Conservation (phyloP, 768 basidiomycete species). For the Boletus insuetus region DNA sequence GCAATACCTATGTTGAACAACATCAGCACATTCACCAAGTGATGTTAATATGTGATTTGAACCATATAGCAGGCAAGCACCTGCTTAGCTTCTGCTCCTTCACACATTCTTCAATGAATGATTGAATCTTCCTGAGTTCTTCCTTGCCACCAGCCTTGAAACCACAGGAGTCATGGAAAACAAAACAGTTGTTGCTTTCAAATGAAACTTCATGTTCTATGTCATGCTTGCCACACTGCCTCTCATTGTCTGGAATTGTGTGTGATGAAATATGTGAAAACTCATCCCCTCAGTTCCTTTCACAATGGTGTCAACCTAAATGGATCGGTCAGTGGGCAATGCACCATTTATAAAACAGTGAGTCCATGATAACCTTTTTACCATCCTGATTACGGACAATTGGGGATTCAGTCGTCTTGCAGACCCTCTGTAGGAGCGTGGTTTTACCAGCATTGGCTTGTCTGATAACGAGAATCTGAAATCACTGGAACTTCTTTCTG, state of each 20-base stretch:
- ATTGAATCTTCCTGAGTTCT: neutral
- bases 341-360: no score
- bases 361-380: slow-evolving; percentile 10
- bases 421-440: slow-evolving; percentile 38
- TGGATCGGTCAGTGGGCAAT: neutral
- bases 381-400: slow-evolving; percentile 22
- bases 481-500: slow-evolving; percentile 14
- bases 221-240: slow-evolving; percentile 12
- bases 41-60: no score
- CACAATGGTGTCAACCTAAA: slow-evolving; percentile 1
- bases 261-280: neutral
- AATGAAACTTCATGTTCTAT: slow-evolving; percentile 15
- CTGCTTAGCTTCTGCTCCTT: neutral
- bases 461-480: slow-evolving; percentile 41
- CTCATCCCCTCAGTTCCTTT: neutral
- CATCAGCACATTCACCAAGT: no score
- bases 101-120: slow-evolving; percentile 30
- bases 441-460: slow-evolving; percentile 27
- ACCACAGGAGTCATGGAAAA: slow-evolving; percentile 43
- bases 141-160: slow-evolving; percentile 35
- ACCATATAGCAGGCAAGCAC: no score
- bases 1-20: no score
- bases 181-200: slow-evolving; percentile 30
- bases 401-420: slow-evolving; percentile 34
- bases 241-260: no score